Percentiles rank a stretch among this genome's conserved stretches.
Evolutionary conservation across 1,139 yeast species (phyloP).

Genomic region (Hemisphaericaspora xylanilytica): DNA sequence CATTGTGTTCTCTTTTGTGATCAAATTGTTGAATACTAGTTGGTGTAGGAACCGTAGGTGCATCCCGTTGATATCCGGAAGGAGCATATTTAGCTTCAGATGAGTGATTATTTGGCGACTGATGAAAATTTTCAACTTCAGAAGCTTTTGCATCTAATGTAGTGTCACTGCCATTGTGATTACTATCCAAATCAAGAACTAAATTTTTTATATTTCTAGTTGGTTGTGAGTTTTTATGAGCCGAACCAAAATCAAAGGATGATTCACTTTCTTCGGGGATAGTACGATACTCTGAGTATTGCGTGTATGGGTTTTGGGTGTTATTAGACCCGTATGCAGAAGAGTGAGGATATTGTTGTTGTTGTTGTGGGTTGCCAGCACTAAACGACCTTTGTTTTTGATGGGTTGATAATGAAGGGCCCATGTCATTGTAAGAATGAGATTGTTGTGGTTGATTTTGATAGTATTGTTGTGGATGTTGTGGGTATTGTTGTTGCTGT

Average conservation of each 20-base stretch:
- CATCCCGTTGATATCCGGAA: slow-evolving; percentile 4
- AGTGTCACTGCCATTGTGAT: slow-evolving; percentile 10
- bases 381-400: slow-evolving; percentile 1
- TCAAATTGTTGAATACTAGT: neutral
- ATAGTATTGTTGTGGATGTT: no score
- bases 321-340: neutral
- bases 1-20: neutral
- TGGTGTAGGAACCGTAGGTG: no score
- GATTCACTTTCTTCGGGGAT: slow-evolving; percentile 3
- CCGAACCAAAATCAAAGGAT: slow-evolving; percentile 6
- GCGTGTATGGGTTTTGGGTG: neutral
- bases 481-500: neutral
- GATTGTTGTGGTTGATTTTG: slow-evolving; percentile 1
- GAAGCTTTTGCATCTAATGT: slow-evolving; percentile 5
- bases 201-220: slow-evolving; percentile 32
- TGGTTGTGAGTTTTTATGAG: slow-evolving; percentile 5
- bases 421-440: neutral
- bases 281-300: neutral
- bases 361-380: slow-evolving; percentile 2
- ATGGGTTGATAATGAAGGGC: neutral
- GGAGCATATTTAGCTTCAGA: slow-evolving; percentile 3
- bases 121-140: slow-evolving; percentile 1
- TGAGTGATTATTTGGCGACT: neutral
- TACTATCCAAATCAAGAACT: slow-evolving; percentile 23
- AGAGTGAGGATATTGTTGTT: slow-evolving; percentile 1